phyloP scores from a whole-genome alignment of 495 filamentous ascomycete genomes.

The Oleoguttula mirabilis region DNA sequence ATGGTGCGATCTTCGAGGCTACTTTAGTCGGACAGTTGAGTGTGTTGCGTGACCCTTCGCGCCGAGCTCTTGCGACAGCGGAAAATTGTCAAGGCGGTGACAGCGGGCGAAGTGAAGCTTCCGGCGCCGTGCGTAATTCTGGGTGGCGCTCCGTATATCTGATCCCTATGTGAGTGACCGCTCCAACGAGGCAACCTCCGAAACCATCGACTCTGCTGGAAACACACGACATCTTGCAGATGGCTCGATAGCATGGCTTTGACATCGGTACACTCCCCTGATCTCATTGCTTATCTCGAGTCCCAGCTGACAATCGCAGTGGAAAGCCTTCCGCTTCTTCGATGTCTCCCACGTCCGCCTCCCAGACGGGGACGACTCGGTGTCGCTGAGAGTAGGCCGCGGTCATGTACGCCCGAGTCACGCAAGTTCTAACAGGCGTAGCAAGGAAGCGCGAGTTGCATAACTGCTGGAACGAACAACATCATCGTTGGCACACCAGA shows the following conservation, averaged over 20 bases:
- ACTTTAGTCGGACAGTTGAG: too few relatives aligned
- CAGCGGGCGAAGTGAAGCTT: too few relatives aligned
- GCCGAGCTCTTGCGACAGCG: too few relatives aligned
- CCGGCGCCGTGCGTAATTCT: too few relatives aligned
- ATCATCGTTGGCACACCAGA: constrained; percentile 78
- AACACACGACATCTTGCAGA: background rate
- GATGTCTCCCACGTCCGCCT: constrained; percentile 77
- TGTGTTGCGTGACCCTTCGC: too few relatives aligned
- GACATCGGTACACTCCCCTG: constrained; percentile 25
- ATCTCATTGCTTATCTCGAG: background rate
- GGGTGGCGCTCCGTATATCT: too few relatives aligned
- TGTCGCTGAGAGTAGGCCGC: constrained; percentile 47
- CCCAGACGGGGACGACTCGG: constrained; percentile 55
- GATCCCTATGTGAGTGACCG: too few relatives aligned
- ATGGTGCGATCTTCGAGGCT: too few relatives aligned
- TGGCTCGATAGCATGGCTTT: constrained; percentile 26
- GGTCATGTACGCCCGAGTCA: constrained; percentile 24
- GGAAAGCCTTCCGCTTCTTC: constrained; percentile 99
- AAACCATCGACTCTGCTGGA: too few relatives aligned
- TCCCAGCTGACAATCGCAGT: constrained; percentile 41
- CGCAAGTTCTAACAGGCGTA: constrained; percentile 22
- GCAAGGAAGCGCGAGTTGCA: constrained; percentile 47
- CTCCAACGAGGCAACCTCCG: too few relatives aligned
- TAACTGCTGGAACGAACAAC: constrained; percentile 80
- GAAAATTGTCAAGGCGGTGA: too few relatives aligned